Evolutionary conservation across 2,329 filamentous ascomycete species (phyloP).

Genomic region (Claviceps arundinis): DNA sequence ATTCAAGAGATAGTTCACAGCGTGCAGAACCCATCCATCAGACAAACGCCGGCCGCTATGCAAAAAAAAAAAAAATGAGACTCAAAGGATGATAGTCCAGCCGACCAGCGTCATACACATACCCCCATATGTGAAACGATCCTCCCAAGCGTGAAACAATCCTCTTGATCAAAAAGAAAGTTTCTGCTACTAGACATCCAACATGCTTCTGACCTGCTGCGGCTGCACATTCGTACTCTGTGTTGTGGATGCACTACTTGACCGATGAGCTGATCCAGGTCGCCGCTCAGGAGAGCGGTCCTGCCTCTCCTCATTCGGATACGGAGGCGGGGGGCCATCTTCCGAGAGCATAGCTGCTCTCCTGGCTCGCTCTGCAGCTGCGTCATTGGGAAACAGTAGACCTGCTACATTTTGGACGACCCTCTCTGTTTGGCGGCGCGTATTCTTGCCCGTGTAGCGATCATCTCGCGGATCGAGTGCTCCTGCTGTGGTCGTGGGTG

Average conservation of each 20-base stretch:
- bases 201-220: slow-evolving; percentile 44
- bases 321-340: slow-evolving; percentile 32
- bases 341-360: slow-evolving; percentile 26
- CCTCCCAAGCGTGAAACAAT: neutral
- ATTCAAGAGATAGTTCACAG: too few species aligned
- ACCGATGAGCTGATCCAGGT: slow-evolving; percentile 24
- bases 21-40: too few species aligned
- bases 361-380: slow-evolving; percentile 16
- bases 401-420: slow-evolving; percentile 29
- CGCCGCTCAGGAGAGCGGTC: slow-evolving; percentile 11
- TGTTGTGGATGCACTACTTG: slow-evolving; percentile 32
- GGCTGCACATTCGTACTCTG: slow-evolving; percentile 33
- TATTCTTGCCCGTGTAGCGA: slow-evolving; percentile 29
- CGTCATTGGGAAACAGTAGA: slow-evolving; percentile 34
- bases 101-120: neutral
- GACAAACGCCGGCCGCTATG: neutral
- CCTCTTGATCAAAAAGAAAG: neutral
- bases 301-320: slow-evolving; percentile 16
- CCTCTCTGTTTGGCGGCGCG: slow-evolving; percentile 30
- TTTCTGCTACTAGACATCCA: slow-evolving; percentile 33
- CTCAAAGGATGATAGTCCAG: neutral
- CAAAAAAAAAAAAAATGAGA: neutral
- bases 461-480: neutral
- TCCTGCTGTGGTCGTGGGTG: neutral
- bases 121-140: neutral